Base-by-base conservation (phyloP, 2,329 filamentous ascomycete genomes). In the Sarocladium kiliense region DNA sequence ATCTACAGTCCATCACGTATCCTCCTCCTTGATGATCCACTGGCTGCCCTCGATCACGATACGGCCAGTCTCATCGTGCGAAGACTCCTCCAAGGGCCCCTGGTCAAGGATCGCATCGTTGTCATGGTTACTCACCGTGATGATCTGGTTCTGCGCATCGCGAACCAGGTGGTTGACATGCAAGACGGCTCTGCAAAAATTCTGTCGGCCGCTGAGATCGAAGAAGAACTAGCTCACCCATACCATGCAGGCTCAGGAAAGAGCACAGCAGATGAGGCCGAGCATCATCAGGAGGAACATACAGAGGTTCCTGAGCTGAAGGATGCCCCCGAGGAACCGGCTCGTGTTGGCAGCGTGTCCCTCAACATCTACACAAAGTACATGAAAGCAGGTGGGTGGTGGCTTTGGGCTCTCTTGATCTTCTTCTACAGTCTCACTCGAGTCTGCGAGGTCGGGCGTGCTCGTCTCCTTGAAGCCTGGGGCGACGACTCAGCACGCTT, bases 381-480 rank as follows among this genome's bases (percentile, higher is more conserved):
- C 61, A 85, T 96, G 71, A 88, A 85, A 68, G 89, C 91, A 4
- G 91, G 91, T 2, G 87, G 84, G 12, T 75, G 92, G 44, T 76
- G 76, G 55, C 90, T 86, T 76, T 96, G 91, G 91, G 67, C 72
- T 2, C 63, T 83, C 1, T 76, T 92, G 2, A 74, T 93, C 2
- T 32, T 82, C 1, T 73, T 85, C 12, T 82, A 92, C 57, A 68
- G 80, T 5, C 39, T 85, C 0, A 89, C 84, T 62, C 84, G 91
- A 6, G 64, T 84, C 12, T 72, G 82, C 18, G 80, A 85, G 36
- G 76, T 95, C 37, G 78, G 78, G 1, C 82, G 90, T 63, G 85
- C 82, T 1, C 93, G 90, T 80, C 92, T 94, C 44, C 77, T 96
- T 54, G 95, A 96, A 66, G 80, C 86, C 25, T 96, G 91, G 91